These are phyloP conservation scores for Termitomyces heimii DNA, from an alignment of 768 basidiomycete species.

Conservation along the genomic window DNA sequence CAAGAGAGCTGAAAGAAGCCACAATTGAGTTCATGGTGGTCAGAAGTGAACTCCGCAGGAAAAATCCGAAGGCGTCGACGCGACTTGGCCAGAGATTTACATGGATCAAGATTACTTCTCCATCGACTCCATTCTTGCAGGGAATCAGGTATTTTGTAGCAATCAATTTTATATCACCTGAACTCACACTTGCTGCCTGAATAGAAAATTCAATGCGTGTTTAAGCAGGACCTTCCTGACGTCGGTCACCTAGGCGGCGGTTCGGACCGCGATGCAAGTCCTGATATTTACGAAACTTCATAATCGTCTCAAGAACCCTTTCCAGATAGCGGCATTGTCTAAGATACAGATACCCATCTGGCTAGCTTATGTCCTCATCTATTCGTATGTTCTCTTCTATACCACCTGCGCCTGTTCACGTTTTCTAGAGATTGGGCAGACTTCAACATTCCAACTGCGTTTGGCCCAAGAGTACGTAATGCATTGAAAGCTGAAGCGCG, in stretches of 20 bases:
- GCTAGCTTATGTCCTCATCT: slow-evolving; percentile 83
- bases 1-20: slow-evolving; percentile 8
- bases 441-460: slow-evolving; percentile 77
- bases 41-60: not conserved
- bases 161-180: not conserved
- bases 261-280: slow-evolving; percentile 71
- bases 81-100: slow-evolving; percentile 8
- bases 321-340: slow-evolving; percentile 70
- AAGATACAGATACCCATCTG: slow-evolving; percentile 87
- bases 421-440: slow-evolving; percentile 79
- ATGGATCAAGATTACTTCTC: slow-evolving; percentile 96
- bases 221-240: slow-evolving; percentile 77
- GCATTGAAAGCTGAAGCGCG: slow-evolving; percentile 86
- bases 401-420: not conserved
- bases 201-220: slow-evolving; percentile 91
- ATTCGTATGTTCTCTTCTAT: slow-evolving; percentile 43
- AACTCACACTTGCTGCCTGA: not conserved
- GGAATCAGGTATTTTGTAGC: slow-evolving; percentile 65
- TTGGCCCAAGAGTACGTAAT: slow-evolving; percentile 70
- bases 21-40: slow-evolving; percentile 15
- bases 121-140: slow-evolving; percentile 84
- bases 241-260: slow-evolving; percentile 91
- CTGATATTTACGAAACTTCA: slow-evolving; percentile 1
- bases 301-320: not conserved
- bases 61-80: slow-evolving; percentile 12